Evolutionary conservation across 495 filamentous ascomycete genomes (phyloP), one percentile per base, ranked within the genome.

Genomic region (Aspergillus panamensis): DNA sequence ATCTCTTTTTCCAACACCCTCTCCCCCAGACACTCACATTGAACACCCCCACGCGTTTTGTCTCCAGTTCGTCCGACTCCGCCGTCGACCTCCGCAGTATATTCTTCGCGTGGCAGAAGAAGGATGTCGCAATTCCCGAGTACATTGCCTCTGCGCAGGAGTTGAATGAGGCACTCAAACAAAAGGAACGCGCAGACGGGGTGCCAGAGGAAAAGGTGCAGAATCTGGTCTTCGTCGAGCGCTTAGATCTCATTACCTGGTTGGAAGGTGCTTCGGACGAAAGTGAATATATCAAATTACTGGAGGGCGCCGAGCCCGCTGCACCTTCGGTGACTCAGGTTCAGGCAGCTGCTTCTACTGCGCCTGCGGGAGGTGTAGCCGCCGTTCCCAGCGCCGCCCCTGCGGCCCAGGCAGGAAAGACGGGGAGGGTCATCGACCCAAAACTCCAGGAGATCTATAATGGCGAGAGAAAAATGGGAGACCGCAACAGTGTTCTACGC

Each of bases 21-120:
- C 59, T 76, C 7, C 84, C 82, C 50, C 79, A 87, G 40, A 74
- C 85, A n/a, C 78, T 96, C 53, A 78, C 88, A 2, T 83, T 99
- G 61, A 82, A 82, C 45, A 80, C 86, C 9, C 80, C 85, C 10
- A 97, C 95, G 42, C 91, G 94, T 59, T 97, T 97, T 78, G 77
- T 87, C 48, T 87, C 87, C 14, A 82, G 82, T 35, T 63, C 69
- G 3, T 66, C 69, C 21, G 80, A 84, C 48, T 83, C 85, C 43
- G 79, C 89, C 1, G 86, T 97, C 60, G 89, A 96, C 69, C 82
- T 99, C 39, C 91, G 94, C 70, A 90, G 86, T 72, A 91, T 97
- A 75, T 96, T 90, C 74, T 95, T 97, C 60, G 89, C 91, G 51
- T 99, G 90, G 88, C 80, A 87, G 68, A 93, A 96, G 69, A 90